Conservation (phyloP, 192 early-diverging fungal species). For the Paraglomus occultum region DNA sequence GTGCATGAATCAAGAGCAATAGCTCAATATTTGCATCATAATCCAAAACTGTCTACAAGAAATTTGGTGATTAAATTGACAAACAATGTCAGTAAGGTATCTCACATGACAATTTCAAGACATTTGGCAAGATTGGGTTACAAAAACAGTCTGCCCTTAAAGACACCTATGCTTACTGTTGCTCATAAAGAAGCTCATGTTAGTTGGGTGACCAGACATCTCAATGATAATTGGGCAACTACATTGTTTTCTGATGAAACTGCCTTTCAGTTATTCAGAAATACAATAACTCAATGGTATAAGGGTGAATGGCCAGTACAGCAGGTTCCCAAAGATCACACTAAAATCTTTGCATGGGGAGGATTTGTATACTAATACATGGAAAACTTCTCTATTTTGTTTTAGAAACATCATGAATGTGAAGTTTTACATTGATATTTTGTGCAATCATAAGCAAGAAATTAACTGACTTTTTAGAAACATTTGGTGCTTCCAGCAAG, state of each 20-base stretch:
- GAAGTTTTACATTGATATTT: constrained; percentile 13
- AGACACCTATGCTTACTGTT: background rate
- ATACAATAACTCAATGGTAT: constrained; percentile 10
- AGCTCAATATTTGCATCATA: background rate
- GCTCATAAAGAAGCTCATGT: background rate
- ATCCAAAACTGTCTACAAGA: background rate
- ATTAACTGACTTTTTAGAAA: background rate
- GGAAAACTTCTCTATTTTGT: constrained; percentile 14
- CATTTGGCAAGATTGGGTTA: background rate
- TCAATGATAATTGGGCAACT: background rate
- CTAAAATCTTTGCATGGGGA: constrained; percentile 14
- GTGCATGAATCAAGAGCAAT: background rate
- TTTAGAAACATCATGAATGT: constrained; percentile 11
- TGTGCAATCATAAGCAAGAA: constrained; percentile 1
- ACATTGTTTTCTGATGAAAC: constrained; percentile 18
- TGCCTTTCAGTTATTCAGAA: background rate
- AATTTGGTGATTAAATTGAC: background rate
- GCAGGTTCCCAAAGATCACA: too few species aligned
- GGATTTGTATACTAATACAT: constrained; percentile 1
- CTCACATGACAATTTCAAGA: constrained; percentile 1
- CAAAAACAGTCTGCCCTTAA: background rate
- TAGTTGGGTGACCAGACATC: constrained; percentile 6
- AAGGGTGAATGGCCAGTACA: background rate
- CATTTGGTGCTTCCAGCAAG: background rate
- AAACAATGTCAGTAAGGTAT: background rate